Evolutionary conservation across 2,329 filamentous ascomycete genomes (phyloP), one percentile per base, ranked within the genome.

Genomic region (Endoconidiophora laricicola): DNA sequence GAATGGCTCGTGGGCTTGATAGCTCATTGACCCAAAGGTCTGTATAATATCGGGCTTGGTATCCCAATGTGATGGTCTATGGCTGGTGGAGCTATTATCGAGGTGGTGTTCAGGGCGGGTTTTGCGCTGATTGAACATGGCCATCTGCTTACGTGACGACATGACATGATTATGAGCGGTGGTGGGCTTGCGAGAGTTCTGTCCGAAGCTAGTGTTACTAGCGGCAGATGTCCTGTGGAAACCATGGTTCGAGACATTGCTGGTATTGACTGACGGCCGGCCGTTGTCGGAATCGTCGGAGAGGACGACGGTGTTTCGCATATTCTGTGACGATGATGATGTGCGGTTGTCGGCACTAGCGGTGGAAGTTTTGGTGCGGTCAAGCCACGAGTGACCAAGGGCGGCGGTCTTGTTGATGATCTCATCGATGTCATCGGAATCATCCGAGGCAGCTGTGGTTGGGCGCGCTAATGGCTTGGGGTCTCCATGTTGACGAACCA

Each of bases 51-150:
- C 26, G 12, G 26, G 26, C 12, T 36, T 12, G 39, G 47, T 7
- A 44, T 24, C 14, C 33, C 41, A 56, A 66, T 72, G 56, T 64
- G 69, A 54, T 74, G 66, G 24, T 73, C 64, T 33, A 33, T 33
- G 26, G 26, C 26, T 33, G 3, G 26, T 33, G 12, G 26, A 33
- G 54, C 66, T 63, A 50, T 57, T 60, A 52, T 66, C 69, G 41
- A 71, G 66, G 58, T 79, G 75, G 56, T 74, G 73, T 58, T 79
- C 75, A 1, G 74, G 74, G 2, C 74, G 69, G 46, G 65, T 71
- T 59, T 67, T 73, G 44, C 69, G 70, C 55, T 71, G 68, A 48
- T 74, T 69, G 59, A 78, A 78, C 51, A 75, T 61, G 52, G 73
- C 73, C 60, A 73, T 73, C 58, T 74, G 70, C 58, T 76, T 73